Conservation (phyloP, 192 early-diverging fungal genomes). For the Entomortierella lignicola region DNA sequence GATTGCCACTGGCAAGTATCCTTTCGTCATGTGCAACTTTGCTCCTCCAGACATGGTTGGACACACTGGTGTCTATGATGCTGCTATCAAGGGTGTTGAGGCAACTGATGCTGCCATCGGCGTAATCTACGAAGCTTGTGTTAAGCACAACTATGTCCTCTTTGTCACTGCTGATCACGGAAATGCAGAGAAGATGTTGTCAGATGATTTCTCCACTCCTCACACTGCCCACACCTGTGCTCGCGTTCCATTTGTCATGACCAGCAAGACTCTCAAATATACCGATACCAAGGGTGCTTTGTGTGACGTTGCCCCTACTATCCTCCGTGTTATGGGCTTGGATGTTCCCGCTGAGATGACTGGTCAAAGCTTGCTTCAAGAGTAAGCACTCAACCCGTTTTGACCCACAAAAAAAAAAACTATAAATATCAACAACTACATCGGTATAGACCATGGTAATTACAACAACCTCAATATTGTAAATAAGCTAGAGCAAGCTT, state of each 20-base stretch:
- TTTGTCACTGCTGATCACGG: conserved; percentile 99
- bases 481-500: conserved; percentile 29
- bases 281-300: conserved; percentile 75
- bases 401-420: background rate
- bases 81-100: conserved; percentile 90
- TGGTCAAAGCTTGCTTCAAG: conserved; percentile 64
- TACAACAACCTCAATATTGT: background rate
- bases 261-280: conserved; percentile 67
- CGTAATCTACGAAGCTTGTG: conserved; percentile 92
- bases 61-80: conserved; percentile 96
- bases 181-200: conserved; percentile 99
- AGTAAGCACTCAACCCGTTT: conserved; percentile 4
- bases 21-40: conserved; percentile 99
- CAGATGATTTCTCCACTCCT: conserved; percentile 83
- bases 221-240: conserved; percentile 96
- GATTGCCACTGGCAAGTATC: conserved; percentile 81
- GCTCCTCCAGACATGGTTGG: conserved; percentile 98
- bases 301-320: conserved; percentile 97
- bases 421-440: too few relatives aligned
- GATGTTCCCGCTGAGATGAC: conserved; percentile 97
- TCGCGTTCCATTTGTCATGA: conserved; percentile 94
- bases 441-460: background rate
- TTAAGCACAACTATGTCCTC: conserved; percentile 86
- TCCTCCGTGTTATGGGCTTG: conserved; percentile 92
- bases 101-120: conserved; percentile 97